Evolutionary conservation across 257 asterid species (phyloP).

Genomic region (Nicotiana knightiana): DNA sequence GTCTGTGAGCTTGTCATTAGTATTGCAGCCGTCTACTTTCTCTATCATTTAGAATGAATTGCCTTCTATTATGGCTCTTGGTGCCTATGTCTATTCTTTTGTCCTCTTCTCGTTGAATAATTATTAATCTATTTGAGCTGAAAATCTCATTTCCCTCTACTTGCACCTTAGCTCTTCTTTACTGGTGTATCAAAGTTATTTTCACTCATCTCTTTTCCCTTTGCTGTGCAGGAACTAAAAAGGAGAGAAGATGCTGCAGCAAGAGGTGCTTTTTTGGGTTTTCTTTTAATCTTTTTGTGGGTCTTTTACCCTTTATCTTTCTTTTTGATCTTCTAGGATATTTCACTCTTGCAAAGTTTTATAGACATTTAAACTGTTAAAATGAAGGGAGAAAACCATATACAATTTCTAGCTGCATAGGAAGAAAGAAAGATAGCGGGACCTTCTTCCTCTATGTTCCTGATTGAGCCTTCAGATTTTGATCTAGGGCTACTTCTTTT

Average conservation of each 20-base stretch:
- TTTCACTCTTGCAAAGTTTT: background rate
- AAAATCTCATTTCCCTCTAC: background rate
- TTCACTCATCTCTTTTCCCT: background rate
- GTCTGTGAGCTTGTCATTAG: background rate
- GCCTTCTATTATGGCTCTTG: background rate
- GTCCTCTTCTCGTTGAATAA: background rate
- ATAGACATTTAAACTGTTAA: background rate
- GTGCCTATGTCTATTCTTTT: background rate
- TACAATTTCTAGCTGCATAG: background rate
- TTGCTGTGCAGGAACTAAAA: constrained; percentile 11
- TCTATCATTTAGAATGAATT: background rate
- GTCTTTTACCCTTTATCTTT: background rate
- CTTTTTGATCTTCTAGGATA: background rate
- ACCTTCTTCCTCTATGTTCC: constrained; percentile 2
- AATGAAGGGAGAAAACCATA: background rate
- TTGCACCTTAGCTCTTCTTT: background rate
- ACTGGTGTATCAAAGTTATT: background rate
- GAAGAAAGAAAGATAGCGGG: background rate
- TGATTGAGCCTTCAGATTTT: background rate
- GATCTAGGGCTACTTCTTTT: background rate
- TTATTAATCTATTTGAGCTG: background rate
- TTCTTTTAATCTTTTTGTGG: background rate
- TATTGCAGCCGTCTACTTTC: background rate
- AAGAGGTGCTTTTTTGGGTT: constrained; percentile 46
- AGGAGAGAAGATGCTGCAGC: constrained; percentile 46